A percentile compares a stretch with the other conserved stretches of the same genome.
Evolutionary conservation across 2,329 filamentous ascomycete genomes (phyloP).

Genomic region (Aspergillus candidus): DNA sequence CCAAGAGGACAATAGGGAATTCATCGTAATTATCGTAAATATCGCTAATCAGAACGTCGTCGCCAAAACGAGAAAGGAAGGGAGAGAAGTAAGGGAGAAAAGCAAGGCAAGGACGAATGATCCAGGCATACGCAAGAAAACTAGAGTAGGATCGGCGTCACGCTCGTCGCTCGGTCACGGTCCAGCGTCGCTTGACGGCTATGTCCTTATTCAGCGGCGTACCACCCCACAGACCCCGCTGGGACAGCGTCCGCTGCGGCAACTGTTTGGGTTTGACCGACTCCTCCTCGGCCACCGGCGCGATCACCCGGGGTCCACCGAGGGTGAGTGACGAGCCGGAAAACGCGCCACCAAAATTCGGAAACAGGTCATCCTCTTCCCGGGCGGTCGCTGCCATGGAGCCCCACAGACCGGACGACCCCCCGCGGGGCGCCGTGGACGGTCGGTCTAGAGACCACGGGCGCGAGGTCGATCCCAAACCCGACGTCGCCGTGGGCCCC

Average conservation of each 20-base stretch:
- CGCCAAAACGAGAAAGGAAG: no score
- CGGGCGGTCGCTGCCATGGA: constrained; percentile 20
- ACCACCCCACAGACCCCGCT: constrained; percentile 36
- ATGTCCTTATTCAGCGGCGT: constrained; percentile 23
- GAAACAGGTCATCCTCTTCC: constrained; percentile 29
- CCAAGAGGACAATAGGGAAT: no score
- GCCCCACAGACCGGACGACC: constrained; percentile 32
- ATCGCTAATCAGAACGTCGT: no score
- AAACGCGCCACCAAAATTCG: constrained; percentile 30
- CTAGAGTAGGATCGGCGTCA: neutral
- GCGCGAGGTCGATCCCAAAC: constrained; percentile 6
- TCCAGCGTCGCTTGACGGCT: constrained; percentile 32
- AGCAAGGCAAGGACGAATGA: constrained; percentile 1
- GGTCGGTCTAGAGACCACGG: constrained; percentile 21
- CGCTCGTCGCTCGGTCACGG: constrained; percentile 28
- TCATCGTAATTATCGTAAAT: no score
- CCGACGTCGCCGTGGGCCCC: constrained; percentile 15
- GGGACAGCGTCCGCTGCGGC: constrained; percentile 26
- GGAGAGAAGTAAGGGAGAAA: neutral
- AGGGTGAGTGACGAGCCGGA: constrained; percentile 11
- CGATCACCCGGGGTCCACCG: neutral
- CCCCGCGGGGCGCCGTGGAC: constrained; percentile 15
- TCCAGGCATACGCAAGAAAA: neutral
- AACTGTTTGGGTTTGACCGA: constrained; percentile 15
- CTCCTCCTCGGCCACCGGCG: neutral